Evolutionary conservation across 1,284 basidiomycete genomes (phyloP).

Genomic region (Mycosarcoma maydis): DNA sequence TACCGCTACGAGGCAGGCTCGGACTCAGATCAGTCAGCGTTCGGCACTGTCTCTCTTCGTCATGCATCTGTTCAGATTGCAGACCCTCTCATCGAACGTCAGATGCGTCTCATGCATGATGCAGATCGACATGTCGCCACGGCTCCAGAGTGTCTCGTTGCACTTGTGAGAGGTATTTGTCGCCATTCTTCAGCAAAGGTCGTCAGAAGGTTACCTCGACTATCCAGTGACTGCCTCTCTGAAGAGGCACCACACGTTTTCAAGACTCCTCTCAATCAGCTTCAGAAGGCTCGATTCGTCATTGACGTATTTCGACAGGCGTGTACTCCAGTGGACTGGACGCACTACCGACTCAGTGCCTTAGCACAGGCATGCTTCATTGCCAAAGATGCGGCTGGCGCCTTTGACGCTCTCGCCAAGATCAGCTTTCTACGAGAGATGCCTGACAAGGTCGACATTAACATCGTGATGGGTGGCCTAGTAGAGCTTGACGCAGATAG

Average conservation of each 20-base stretch:
- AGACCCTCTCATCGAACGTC: conserved; percentile 35
- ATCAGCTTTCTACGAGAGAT: conserved; percentile 23
- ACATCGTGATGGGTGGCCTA: conserved; percentile 33
- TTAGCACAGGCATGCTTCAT: conserved; percentile 31
- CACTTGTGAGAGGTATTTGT: conserved; percentile 23
- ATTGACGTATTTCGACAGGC: conserved; percentile 27
- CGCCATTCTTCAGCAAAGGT: not conserved
- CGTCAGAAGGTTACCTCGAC: not conserved
- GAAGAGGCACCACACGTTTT: not conserved
- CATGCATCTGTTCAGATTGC: not conserved
- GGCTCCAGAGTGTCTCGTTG: conserved; percentile 13
- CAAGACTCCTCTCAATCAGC: not conserved
- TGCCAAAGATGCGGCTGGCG: conserved; percentile 25
- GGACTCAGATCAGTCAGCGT: not conserved
- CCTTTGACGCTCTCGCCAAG: conserved; percentile 36
- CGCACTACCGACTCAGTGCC: conserved; percentile 35
- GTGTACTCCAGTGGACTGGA: conserved; percentile 28
- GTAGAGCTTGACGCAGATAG: conserved; percentile 31
- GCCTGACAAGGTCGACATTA: conserved; percentile 34
- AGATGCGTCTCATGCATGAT: conserved; percentile 31
- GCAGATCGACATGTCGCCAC: conserved; percentile 7
- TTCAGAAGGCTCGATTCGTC: conserved; percentile 23
- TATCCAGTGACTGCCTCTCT: not conserved
- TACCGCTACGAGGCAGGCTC: conserved; percentile 13
- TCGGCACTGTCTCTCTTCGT: conserved; percentile 1